A percentile compares a stretch with the other conserved stretches of the same genome.
Evolutionary conservation across 1,284 basidiomycete species (phyloP).

Genomic region (Puccinia polysora): DNA sequence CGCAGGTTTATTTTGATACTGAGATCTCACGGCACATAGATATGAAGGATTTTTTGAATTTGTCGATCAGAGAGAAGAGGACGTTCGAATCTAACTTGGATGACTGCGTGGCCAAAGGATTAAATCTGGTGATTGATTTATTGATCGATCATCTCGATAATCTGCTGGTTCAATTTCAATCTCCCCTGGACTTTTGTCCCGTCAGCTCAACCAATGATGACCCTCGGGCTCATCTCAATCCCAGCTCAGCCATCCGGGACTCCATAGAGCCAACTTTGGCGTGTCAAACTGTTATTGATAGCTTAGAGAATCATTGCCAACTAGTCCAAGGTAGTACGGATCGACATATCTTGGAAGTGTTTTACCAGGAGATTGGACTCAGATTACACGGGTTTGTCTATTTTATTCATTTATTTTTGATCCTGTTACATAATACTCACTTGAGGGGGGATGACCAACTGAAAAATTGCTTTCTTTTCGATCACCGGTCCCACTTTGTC

Average conservation of each 20-base stretch:
- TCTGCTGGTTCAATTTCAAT: conserved; percentile 75
- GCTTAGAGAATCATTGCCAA: conserved; percentile 81
- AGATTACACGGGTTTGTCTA: conserved; percentile 74
- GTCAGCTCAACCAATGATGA: conserved; percentile 69
- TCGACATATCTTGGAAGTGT: conserved; percentile 92
- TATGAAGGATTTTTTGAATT: conserved; percentile 85
- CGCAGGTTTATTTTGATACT: conserved; percentile 96
- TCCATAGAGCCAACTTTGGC: conserved; percentile 66
- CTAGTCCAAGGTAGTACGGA: conserved; percentile 87
- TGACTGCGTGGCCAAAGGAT: conserved; percentile 82
- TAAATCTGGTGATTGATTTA: conserved; percentile 91
- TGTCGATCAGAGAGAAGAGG: conserved; percentile 92
- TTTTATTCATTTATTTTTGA: background rate
- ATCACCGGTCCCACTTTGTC: background rate
- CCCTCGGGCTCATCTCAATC: conserved; percentile 52
- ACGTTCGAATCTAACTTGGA: conserved; percentile 85
- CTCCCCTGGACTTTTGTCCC: conserved; percentile 83
- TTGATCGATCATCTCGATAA: conserved; percentile 97
- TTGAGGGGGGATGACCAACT: too few relatives aligned
- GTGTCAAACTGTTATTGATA: conserved; percentile 76
- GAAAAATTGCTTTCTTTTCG: too few relatives aligned
- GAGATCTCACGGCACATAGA: conserved; percentile 83
- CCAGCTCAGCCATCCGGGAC: conserved; percentile 33
- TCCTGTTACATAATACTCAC: conserved; percentile 2
- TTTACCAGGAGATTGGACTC: conserved; percentile 93